Evolutionary conservation across 2,329 filamentous ascomycete genomes (phyloP).

Genomic region (Didymella pomorum): DNA sequence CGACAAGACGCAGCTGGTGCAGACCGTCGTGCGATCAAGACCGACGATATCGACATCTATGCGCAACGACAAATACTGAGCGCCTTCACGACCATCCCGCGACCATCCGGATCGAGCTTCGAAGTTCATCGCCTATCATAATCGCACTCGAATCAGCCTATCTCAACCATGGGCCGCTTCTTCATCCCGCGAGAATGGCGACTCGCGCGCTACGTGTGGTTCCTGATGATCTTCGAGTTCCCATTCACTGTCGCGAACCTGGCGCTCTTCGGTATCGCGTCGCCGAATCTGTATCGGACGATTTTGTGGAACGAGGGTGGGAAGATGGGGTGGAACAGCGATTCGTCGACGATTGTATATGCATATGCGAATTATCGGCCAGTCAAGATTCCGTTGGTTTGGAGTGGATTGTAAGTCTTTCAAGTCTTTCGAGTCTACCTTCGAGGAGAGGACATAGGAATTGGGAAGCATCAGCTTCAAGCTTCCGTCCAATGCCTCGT

Average conservation of each 20-base stretch:
- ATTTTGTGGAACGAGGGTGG: conserved; percentile 77
- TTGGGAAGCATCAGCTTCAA: too few relatives aligned
- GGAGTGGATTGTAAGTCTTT: conserved; percentile 74
- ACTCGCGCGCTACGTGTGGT: conserved; percentile 60
- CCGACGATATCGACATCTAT: conserved; percentile 18
- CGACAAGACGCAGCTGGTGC: conserved; percentile 5
- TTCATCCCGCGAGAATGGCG: conserved; percentile 65
- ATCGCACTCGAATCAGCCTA: conserved; percentile 1
- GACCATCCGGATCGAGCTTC: conserved; percentile 19
- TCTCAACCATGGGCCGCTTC: conserved; percentile 49
- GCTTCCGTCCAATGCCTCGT: too few relatives aligned
- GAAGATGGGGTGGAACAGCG: conserved; percentile 76
- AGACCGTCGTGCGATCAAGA: conserved; percentile 17
- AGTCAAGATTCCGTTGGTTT: conserved; percentile 71
- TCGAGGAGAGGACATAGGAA: too few relatives aligned
- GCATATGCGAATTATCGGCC: conserved; percentile 75
- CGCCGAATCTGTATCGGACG: conserved; percentile 75
- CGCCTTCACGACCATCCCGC: conserved; percentile 14
- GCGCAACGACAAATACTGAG: conserved; percentile 11
- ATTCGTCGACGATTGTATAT: conserved; percentile 73
- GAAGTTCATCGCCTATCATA: conserved; percentile 5
- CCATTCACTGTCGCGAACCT: conserved; percentile 70
- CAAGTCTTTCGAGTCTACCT: too few relatives aligned
- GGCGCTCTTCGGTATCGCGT: conserved; percentile 75
- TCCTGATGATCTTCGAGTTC: conserved; percentile 72